phyloP scores from a whole-genome alignment of 2,329 filamentous ascomycete species.

The Reticulascus tulasneorum region DNA sequence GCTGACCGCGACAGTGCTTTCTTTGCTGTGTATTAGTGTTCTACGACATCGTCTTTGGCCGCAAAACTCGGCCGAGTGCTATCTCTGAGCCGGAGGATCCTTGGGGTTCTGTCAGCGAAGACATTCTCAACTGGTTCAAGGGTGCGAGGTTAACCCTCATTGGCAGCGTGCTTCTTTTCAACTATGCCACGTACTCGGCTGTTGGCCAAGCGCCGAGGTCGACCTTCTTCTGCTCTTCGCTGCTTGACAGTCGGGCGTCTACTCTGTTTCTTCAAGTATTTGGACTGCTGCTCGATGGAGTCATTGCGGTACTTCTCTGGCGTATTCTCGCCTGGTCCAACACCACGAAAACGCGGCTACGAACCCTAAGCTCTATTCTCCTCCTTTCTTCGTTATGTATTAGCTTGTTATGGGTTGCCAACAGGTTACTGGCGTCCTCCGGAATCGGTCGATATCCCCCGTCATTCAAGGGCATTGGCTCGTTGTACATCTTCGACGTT shows the following conservation, averaged over 20 bases:
- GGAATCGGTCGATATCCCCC: conserved; percentile 15
- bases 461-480: conserved; percentile 31
- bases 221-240: conserved; percentile 47
- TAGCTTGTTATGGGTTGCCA: conserved; percentile 30
- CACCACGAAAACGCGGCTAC: conserved; percentile 43
- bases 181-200: conserved; percentile 37
- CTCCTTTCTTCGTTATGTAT: conserved; percentile 34
- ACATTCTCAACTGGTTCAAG: conserved; percentile 42
- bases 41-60: conserved; percentile 40
- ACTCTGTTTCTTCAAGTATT: conserved; percentile 38
- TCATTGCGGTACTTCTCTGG: conserved; percentile 46
- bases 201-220: conserved; percentile 36
- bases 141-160: conserved; percentile 35
- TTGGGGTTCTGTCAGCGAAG: conserved; percentile 44
- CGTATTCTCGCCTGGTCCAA: conserved; percentile 47
- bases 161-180: conserved; percentile 33
- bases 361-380: conserved; percentile 39
- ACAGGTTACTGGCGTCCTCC: conserved; percentile 22
- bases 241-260: conserved; percentile 32
- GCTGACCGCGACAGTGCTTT: conserved; percentile 34
- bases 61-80: conserved; percentile 18
- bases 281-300: conserved; percentile 42
- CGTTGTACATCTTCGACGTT: conserved; percentile 45
- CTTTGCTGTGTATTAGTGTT: conserved; percentile 39
- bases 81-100: conserved; percentile 40